phyloP scores from a whole-genome alignment of 1,284 basidiomycete genomes.

The Amylostereum areolatum region DNA sequence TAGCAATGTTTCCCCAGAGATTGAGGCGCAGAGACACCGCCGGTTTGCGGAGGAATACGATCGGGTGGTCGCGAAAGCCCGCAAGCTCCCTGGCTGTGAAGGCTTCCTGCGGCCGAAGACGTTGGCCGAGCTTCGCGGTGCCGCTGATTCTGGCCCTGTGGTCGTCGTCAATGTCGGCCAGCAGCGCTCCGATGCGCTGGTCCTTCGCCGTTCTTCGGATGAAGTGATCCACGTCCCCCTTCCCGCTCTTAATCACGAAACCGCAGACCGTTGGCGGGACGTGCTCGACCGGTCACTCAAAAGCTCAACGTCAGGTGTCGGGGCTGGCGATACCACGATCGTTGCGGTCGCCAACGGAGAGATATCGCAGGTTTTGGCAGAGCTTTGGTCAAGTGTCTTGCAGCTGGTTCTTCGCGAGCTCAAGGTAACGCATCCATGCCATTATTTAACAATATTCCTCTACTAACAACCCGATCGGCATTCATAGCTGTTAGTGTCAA shows the following conservation, averaged over 20 bases:
- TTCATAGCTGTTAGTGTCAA: background rate
- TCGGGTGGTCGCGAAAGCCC: background rate
- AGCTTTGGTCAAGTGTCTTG: slow-evolving; percentile 1
- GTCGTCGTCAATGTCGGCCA: slow-evolving; percentile 3
- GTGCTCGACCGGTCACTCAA: background rate
- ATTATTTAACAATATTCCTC: background rate
- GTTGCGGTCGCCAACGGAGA: background rate
- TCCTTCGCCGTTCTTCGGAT: background rate
- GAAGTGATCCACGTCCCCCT: background rate
- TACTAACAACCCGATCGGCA: background rate
- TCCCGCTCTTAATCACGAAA: background rate
- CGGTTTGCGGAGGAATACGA: slow-evolving; percentile 1
- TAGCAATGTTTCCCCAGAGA: background rate
- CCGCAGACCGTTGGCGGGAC: background rate
- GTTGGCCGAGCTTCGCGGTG: background rate
- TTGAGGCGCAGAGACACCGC: background rate
- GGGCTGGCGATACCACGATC: background rate
- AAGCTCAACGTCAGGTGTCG: background rate
- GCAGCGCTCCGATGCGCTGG: slow-evolving; percentile 2
- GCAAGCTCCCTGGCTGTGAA: slow-evolving; percentile 4
- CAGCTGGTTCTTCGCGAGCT: background rate
- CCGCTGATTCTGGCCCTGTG: slow-evolving; percentile 4
- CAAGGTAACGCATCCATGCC: background rate
- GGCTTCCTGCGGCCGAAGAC: slow-evolving; percentile 6
- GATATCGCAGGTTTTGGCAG: background rate